phyloP scores from a whole-genome alignment of 345 rosid species.

The Rhizophora mangle region DNA sequence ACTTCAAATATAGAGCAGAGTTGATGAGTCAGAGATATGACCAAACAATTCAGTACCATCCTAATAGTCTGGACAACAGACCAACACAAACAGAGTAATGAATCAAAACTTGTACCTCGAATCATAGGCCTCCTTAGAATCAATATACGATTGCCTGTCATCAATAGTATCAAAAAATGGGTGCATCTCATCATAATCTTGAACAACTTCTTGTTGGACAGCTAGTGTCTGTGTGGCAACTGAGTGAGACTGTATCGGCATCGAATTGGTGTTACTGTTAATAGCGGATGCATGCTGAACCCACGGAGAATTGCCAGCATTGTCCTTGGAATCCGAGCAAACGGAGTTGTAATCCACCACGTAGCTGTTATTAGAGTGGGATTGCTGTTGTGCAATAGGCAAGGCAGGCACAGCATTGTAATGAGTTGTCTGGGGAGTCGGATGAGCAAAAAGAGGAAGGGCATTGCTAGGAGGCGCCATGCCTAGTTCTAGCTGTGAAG shows the following conservation, averaged over 20 bases:
- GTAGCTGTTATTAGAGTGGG: constrained; percentile 39
- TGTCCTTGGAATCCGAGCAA: constrained; percentile 44
- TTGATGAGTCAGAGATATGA: no score
- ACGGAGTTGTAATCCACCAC: constrained; percentile 26
- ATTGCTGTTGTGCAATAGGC: constrained; percentile 39
- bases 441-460: constrained; percentile 30
- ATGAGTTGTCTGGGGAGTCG: constrained; percentile 13
- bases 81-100: no score
- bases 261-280: constrained; percentile 20
- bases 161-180: constrained; percentile 74
- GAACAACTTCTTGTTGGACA: constrained; percentile 47
- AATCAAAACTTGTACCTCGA: constrained; percentile 10
- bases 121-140: constrained; percentile 39
- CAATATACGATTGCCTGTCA: constrained; percentile 68
- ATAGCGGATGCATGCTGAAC: constrained; percentile 34
- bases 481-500: constrained; percentile 68
- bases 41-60: no score
- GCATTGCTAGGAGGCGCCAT: constrained; percentile 62
- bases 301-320: constrained; percentile 35
- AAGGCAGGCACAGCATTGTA: constrained; percentile 16
- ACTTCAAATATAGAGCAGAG: no score
- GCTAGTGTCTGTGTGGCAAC: constrained; percentile 37
- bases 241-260: constrained; percentile 49
- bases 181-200: constrained; percentile 70
- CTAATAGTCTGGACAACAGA: no score